Percentiles rank a stretch among this genome's conserved stretches.
These are phyloP conservation scores for Babjeviella inositovora DNA, from an alignment of 805 yeast species.

Conservation along the genomic window DNA sequence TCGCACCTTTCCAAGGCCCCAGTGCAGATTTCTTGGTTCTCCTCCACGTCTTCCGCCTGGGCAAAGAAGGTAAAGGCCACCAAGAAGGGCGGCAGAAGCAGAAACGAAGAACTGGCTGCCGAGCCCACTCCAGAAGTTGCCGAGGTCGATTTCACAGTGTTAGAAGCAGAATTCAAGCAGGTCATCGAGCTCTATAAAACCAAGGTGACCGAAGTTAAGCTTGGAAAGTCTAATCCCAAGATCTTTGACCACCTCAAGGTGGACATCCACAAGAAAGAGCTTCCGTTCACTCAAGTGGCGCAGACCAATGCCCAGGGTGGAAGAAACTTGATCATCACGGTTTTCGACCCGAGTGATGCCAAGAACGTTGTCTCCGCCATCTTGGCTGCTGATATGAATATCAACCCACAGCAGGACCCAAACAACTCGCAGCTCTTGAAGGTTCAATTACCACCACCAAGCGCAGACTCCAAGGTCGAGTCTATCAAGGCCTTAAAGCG, in stretches of 20 bases:
- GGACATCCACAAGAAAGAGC: constrained; percentile 22
- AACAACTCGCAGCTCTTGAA: constrained; percentile 57
- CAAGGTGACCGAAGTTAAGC: constrained; percentile 42
- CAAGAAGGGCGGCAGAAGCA: too few relatives aligned
- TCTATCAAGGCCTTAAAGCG: constrained; percentile 45
- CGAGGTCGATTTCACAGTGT: constrained; percentile 13
- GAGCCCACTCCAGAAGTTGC: too few relatives aligned
- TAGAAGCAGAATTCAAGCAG: constrained; percentile 24
- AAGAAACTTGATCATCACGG: constrained; percentile 58
- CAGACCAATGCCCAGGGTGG: constrained; percentile 55
- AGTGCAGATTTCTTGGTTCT: too few relatives aligned
- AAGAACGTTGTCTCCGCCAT: constrained; percentile 60
- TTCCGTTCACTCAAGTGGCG: constrained; percentile 47
- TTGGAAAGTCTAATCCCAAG: constrained; percentile 54
- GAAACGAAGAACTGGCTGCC: too few relatives aligned
- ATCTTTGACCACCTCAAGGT: constrained; percentile 48
- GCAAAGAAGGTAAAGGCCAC: too few relatives aligned
- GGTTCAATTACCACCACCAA: constrained; percentile 61
- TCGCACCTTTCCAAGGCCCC: too few relatives aligned
- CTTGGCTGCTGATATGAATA: constrained; percentile 47
- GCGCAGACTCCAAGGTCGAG: constrained; percentile 48
- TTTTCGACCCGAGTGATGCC: constrained; percentile 67
- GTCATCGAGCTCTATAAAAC: constrained; percentile 36
- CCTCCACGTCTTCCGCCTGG: too few relatives aligned
- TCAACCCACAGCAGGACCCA: constrained; percentile 71